Evolutionary conservation across 2,329 filamentous ascomycete species (phyloP), one percentile per base, ranked within the genome.

Genomic region (Penicillium sclerotiorum): DNA sequence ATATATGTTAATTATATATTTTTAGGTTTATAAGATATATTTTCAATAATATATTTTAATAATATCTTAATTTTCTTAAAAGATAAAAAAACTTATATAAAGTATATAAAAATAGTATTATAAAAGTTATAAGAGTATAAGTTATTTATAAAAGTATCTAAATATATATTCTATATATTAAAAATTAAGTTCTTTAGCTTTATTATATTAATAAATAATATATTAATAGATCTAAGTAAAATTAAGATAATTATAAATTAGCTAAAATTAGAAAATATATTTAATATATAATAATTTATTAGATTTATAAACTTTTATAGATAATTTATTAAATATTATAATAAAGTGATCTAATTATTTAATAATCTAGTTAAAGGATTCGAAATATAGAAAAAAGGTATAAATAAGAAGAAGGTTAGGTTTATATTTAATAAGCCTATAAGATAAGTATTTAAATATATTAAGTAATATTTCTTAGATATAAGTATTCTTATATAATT

Each of bases 151-250:
- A 47, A 47, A 11, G 12, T 47, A 1, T 28, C 22, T 12, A 47
- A 47, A 17, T 47, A 22, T 18, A 11, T 32, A 17, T 47, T 47
- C 18, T 22, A 47, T 39, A 40, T 39, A 11, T 7, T 32, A 33
- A 17, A 47, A 47, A 47, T 8, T 11, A 25, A 15, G 2, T 47
- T 47, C 13, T 27, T 47, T 5, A 18, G 23, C 17, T 47, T 37
- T 40, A 30, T 40, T 11, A 47, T 12, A 8, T 47, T 17, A 47
- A 6, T 17, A 30, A 21, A 17, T 8, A n/a, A 33, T 33, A 33
- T 33, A 12, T 8, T n/a, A 8, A 33, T 33, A 33, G n/a, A 33
- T n/a, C 30, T 33, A 11, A 8, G 5, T 8, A 33, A n/a, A n/a
- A 33, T 33, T 12, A 33, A 33, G 5, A 33, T 33, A 33, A 33